Evolutionary conservation across 202 grass and related monocot species (phyloP).

Genomic region (Setaria italica): DNA sequence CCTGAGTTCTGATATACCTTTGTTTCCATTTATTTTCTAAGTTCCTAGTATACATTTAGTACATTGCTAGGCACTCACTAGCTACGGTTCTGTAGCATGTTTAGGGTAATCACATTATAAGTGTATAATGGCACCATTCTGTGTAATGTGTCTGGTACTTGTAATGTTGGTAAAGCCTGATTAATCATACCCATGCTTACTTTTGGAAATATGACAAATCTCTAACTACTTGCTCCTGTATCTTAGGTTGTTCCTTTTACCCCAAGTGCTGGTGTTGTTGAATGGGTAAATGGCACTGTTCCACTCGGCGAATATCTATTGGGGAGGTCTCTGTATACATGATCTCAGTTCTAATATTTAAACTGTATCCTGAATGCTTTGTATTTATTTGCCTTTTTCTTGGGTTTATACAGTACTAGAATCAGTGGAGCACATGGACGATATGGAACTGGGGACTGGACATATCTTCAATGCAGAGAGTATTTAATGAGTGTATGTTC

Average conservation of each 20-base stretch:
- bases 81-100: background rate
- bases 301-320: constrained; percentile 90
- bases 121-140: background rate
- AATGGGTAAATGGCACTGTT: constrained; percentile 96
- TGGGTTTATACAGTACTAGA: constrained; percentile 70
- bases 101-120: background rate
- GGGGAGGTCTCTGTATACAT: constrained; percentile 67
- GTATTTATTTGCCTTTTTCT: constrained; percentile 44
- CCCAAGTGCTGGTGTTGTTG: constrained; percentile 95
- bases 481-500: constrained; percentile 73
- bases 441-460: constrained; percentile 92
- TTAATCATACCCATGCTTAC: background rate
- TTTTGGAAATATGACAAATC: constrained; percentile 32
- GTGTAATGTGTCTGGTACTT: background rate
- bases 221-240: constrained; percentile 37
- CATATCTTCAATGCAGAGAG: constrained; percentile 90
- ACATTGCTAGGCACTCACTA: background rate
- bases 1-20: background rate
- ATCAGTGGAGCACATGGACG: constrained; percentile 82
- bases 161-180: background rate
- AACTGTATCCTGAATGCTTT: constrained; percentile 34
- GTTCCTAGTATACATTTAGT: background rate
- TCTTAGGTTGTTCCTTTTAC: constrained; percentile 96
- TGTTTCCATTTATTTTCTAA: background rate
- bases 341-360: constrained; percentile 40